These are phyloP conservation scores for Orobanche coerulescens DNA, from an alignment of 257 asterid species.

Conservation along the genomic window DNA sequence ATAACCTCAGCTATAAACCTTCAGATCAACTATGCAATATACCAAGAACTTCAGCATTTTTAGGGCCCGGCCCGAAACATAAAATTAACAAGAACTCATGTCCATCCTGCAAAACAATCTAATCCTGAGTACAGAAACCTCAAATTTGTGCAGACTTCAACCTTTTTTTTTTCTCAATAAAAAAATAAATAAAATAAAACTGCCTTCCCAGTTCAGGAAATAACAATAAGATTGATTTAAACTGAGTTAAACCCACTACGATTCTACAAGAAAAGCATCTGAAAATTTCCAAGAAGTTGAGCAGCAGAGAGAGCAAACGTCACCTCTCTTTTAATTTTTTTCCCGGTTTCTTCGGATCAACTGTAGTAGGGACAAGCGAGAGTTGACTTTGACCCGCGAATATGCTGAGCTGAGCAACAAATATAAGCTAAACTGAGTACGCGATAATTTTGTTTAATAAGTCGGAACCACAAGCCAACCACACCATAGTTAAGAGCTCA, in stretches of 20 bases:
- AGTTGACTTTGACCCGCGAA: conserved; percentile 27
- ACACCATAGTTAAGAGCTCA: too few species aligned
- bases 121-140: conserved; percentile 10
- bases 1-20: conserved; percentile 12
- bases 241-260: too few species aligned
- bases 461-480: too few species aligned
- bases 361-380: conserved; percentile 16
- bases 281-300: background rate
- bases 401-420: conserved; percentile 13
- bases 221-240: background rate
- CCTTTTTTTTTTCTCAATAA: conserved; percentile 17
- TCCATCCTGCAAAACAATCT: background rate
- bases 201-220: conserved; percentile 23
- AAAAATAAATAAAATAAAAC: background rate
- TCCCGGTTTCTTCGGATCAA: background rate
- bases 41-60: background rate
- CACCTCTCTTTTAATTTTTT: too few species aligned
- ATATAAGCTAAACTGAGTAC: background rate
- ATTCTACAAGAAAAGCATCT: background rate
- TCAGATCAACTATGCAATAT: conserved; percentile 13
- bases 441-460: too few species aligned
- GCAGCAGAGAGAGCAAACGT: background rate
- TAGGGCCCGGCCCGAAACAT: background rate
- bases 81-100: background rate
- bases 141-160: conserved; percentile 9